Evolutionary conservation across 768 basidiomycete species (phyloP).

Genomic region (Tylopilus rubrobrunneus): DNA sequence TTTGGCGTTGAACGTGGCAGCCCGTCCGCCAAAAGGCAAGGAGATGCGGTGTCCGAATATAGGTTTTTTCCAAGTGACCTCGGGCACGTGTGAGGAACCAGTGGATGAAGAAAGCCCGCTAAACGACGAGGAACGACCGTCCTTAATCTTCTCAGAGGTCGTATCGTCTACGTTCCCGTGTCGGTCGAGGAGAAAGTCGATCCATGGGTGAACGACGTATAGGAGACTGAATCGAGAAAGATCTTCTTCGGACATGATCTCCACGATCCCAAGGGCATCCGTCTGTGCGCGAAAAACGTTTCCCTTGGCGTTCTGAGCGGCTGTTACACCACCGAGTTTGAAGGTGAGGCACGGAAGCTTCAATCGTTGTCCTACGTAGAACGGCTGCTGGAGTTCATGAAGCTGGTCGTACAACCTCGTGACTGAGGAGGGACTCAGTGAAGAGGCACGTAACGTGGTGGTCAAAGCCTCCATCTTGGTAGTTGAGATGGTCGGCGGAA

Average conservation of each 20-base stretch:
- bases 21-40: neutral
- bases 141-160: too few relatives aligned
- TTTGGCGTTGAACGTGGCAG: neutral
- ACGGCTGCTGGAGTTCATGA: neutral
- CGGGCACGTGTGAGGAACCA: neutral
- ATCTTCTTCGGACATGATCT: neutral
- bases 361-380: neutral
- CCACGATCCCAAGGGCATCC: neutral
- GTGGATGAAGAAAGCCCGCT: neutral
- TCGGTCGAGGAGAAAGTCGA: neutral
- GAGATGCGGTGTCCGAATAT: neutral
- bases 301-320: neutral
- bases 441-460: neutral
- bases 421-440: too few relatives aligned
- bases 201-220: neutral
- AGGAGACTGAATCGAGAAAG: neutral
- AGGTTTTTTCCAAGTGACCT: neutral
- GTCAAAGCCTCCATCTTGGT: neutral
- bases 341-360: neutral
- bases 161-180: neutral
- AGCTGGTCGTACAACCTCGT: neutral
- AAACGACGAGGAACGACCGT: neutral
- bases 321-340: neutral
- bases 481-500: neutral
- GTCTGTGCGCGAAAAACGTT: neutral